Evolutionary conservation across 2,329 filamentous ascomycete species (phyloP).

Genomic region (Penicillium sp.): DNA sequence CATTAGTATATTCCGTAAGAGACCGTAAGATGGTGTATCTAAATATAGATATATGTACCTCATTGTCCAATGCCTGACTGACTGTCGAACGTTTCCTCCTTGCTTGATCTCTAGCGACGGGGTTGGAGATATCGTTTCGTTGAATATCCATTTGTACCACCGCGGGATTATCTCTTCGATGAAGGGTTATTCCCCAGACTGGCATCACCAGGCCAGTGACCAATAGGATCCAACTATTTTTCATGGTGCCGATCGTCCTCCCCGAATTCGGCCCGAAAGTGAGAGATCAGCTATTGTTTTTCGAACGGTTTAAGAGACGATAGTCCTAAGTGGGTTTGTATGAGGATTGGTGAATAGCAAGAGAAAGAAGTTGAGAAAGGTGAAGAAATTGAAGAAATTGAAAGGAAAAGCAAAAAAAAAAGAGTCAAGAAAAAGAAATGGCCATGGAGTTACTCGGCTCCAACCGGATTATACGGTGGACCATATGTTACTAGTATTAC

Average conservation of each 20-base stretch:
- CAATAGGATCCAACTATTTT: slow-evolving; percentile 20
- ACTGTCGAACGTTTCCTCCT: slow-evolving; percentile 46
- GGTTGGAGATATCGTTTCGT: slow-evolving; percentile 48
- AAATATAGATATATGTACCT: slow-evolving; percentile 37
- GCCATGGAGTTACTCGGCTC: background rate
- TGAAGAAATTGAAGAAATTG: background rate
- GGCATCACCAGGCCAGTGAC: slow-evolving; percentile 13
- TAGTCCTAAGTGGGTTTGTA: background rate
- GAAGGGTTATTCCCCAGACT: slow-evolving; percentile 30
- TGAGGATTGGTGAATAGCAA: too few species aligned
- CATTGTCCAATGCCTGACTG: slow-evolving; percentile 54
- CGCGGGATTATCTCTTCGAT: slow-evolving; percentile 40
- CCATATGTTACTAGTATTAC: background rate
- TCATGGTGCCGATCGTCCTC: slow-evolving; percentile 19
- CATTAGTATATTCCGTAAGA: background rate
- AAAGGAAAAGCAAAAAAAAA: background rate
- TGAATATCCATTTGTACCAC: slow-evolving; percentile 54
- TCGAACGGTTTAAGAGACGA: background rate
- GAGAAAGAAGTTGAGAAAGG: background rate
- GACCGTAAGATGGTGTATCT: background rate
- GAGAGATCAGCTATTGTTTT: background rate
- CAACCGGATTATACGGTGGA: background rate
- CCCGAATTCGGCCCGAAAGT: slow-evolving; percentile 4
- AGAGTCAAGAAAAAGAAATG: background rate
- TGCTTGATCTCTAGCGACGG: slow-evolving; percentile 48